Base-by-base conservation (phyloP, 2,329 filamentous ascomycete genomes). In the Penicillium sp. region DNA sequence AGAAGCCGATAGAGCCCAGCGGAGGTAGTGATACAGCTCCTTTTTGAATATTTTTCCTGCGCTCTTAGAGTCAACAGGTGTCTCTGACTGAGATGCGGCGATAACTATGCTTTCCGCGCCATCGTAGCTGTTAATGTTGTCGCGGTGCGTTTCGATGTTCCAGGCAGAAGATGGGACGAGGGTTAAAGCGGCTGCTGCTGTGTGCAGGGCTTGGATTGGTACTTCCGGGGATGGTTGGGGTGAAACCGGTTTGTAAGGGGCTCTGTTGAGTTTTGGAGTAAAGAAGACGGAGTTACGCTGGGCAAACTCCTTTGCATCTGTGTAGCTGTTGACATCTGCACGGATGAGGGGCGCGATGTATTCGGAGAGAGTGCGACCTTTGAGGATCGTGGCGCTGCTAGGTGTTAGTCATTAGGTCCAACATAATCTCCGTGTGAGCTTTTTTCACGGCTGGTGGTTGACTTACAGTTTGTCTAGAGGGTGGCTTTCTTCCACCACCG, bases 241-340 rank as follows among this genome's bases (percentile, higher is more conserved):
- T 37, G 61, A 38, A 28, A 50, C 44, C 9, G 65, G 56, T 22
- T 50, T 54, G 62, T 73, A 71, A 26, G 60, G 31, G 38, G 64
- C 53, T 48, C 69, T 60, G 38, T 62, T 42, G 28, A 74, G 50
- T 43, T 65, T 43, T 61, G 74, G 66, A 1, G 69, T 71, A 70
- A 88, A 87, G 71, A 89, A 84, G 64, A 84, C 82, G 28, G 72
- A 68, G 67, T 85, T 84, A 33, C 81, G 78, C 31, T 78, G 66
- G 8, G 84, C 71, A 68, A 87, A 89, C 19, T 82, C 76, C 4
- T 71, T 58, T 0, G 84, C 77, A 16, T 77, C 84, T 17, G 77
- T 80, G 68, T 83, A 88, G 55, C 82, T 84, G 57, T 82, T 80
- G 9, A 79, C 77, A 62, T 86, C 84, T 22, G 77, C 76, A 11